Base-by-base conservation (phyloP, 768 basidiomycete species). In the Suillus subluteus region DNA sequence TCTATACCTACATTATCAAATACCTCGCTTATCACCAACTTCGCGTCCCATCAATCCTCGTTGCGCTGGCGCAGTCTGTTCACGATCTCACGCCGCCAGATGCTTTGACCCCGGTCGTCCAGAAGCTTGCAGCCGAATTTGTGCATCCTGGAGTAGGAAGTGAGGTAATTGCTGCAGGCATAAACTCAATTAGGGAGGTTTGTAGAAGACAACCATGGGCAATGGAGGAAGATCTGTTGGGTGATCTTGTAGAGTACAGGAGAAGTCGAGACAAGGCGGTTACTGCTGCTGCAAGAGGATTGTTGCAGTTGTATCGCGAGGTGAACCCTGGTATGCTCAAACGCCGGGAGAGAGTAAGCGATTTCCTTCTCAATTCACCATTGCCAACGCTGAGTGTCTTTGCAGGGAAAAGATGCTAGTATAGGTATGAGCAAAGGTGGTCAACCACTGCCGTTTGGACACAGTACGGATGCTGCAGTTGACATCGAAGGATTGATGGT, bases 41-140 rank as follows among this genome's bases (percentile, higher is more conserved):
- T 30, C 91, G 91, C 62, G 90, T 98, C 62, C 96, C 98, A 4
- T 84, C 92, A 65, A 97, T 99, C 78, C 91, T 99, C 66, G 96
- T 94, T 66, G 87, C 92, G 2, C 89, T 99, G 65, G 96, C 96
- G 21, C 95, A 98, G 74, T 95, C 94, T 16, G 92, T 95, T 0
- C 98, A 99, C 76, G 94, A 97, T 52, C 85, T 97, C 58, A 98
- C 96, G 0, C 98, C 96, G 2, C 97, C 97, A 0, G 96, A 98
- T 74, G 94, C 86, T 4, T 82, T 99, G 7, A 89, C 87, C 5
- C 98, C 98, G 15, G 92, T 96, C 55, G 82, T 99, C 65, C 86
- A 88, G 59, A 99, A 99, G 79, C 81, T 99, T 65, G 96, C 96
- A 0, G 88, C 91, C 72, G 97, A 99, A 75, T 99, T 99, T 71